Base-by-base conservation (phyloP, 2,329 filamentous ascomycete genomes). In the Aureobasidium uvarum region DNA sequence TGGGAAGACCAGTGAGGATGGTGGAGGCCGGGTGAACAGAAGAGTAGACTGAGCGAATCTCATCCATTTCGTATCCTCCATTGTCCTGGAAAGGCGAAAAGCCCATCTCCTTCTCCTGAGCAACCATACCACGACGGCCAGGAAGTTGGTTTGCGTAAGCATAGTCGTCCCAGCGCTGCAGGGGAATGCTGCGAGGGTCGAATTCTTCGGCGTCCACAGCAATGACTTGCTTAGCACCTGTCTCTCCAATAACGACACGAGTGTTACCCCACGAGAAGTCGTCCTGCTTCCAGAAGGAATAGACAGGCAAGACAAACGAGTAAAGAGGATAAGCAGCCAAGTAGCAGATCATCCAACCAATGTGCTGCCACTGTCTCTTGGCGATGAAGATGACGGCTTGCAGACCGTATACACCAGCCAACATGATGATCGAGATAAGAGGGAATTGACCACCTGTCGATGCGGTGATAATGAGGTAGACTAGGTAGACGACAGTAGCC, bases 331-430 rank as follows among this genome's bases (percentile, higher is more conserved):
- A 97, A 2, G 95, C 95, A n/a, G 96, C 71, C 68, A 99, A 84
- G 79, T 99, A 99, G 75, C 99, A 98, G 70, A 99, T 89, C 93
- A 99, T 98, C 95, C 95, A 99, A 71, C 95, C 95, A 67, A 99
- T 86, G 75, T 98, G 94, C 76, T 99, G 93, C 95, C 95, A 99
- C 78, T 98, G 92, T 62, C 95, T 85, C 81, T 96, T 97, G 72
- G 98, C 83, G 71, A 98, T 92, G 81, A 99, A 99, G 73, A 99
- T 96, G 67, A 98, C 79, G 2, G 93, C 93, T 75, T 99, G 95
- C 3, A 99, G 86, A 83, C 95, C 95, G 73, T 99, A 99, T 18
- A 97, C 92, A 66, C 86, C 91, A 25, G 89, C 93, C 75, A 99
- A 79, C 84, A 99, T 94, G 74, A 90, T 83, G 69, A 99, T 87